phyloP scores from a whole-genome alignment of 352 stramenopile species.

The Pythium plurisporium region DNA sequence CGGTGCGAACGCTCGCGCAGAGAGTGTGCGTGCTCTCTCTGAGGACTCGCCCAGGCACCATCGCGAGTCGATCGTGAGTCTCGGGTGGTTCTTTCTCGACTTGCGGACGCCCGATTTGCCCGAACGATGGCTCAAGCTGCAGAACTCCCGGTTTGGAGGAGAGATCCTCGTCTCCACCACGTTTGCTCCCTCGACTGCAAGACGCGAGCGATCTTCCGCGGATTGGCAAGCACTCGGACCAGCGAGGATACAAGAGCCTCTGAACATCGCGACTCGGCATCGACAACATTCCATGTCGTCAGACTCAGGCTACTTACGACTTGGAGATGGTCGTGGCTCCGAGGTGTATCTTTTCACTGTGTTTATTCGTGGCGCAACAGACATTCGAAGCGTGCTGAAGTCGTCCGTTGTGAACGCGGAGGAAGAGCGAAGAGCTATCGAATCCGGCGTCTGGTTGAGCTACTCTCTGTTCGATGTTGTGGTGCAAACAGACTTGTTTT shows the following conservation, averaged over 20 bases:
- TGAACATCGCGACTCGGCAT: neutral
- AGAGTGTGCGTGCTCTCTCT: conserved; percentile 11
- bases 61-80: conserved; percentile 40
- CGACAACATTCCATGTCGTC: neutral
- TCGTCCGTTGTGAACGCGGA: conserved; percentile 13
- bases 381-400: conserved; percentile 30
- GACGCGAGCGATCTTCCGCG: neutral
- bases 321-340: conserved; percentile 34
- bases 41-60: conserved; percentile 19
- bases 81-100: conserved; percentile 83
- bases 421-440: conserved; percentile 1
- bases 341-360: conserved; percentile 67
- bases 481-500: conserved; percentile 78
- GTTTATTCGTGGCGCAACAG: conserved; percentile 38
- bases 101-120: conserved; percentile 71
- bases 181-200: conserved; percentile 23
- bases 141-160: conserved; percentile 64
- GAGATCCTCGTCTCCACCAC: conserved; percentile 59
- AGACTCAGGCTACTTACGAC: conserved; percentile 43
- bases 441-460: conserved; percentile 66
- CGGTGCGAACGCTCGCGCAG: conserved; percentile 19
- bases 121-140: conserved; percentile 62
- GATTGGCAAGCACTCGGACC: neutral
- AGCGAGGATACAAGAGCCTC: too few relatives aligned
- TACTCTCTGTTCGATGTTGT: conserved; percentile 84